Conservation (phyloP, 1,284 basidiomycete species). For the Phellinidium pouzarii region DNA sequence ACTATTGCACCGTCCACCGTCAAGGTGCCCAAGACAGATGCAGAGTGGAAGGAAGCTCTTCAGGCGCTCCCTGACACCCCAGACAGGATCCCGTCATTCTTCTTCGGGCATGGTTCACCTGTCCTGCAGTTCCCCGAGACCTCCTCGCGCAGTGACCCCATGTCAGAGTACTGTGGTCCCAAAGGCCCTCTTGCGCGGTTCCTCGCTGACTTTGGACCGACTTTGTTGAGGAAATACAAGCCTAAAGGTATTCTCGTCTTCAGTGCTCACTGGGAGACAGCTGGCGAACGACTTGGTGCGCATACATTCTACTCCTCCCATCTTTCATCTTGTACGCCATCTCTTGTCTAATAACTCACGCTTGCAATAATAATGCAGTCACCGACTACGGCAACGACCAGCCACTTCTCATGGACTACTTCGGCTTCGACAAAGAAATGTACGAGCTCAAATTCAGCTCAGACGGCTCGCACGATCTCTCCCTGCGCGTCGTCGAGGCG, state of each 20-base stretch:
- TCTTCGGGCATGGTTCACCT: slow-evolving; percentile 68
- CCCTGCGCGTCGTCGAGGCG: slow-evolving; percentile 52
- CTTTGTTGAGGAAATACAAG: slow-evolving; percentile 60
- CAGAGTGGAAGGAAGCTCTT: slow-evolving; percentile 52
- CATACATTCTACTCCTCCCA: slow-evolving; percentile 19
- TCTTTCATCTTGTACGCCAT: neutral
- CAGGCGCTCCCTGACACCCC: slow-evolving; percentile 53
- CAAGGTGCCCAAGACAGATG: slow-evolving; percentile 30
- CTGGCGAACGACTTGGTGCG: slow-evolving; percentile 49
- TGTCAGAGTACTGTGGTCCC: slow-evolving; percentile 38
- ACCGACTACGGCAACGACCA: slow-evolving; percentile 70
- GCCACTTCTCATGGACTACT: slow-evolving; percentile 69
- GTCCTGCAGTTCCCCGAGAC: slow-evolving; percentile 38
- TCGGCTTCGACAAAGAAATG: slow-evolving; percentile 49
- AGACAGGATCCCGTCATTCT: slow-evolving; percentile 63
- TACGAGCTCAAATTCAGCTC: slow-evolving; percentile 66
- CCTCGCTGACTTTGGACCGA: slow-evolving; percentile 61
- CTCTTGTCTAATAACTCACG: neutral
- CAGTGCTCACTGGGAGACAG: slow-evolving; percentile 75
- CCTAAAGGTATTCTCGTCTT: slow-evolving; percentile 73
- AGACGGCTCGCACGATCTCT: slow-evolving; percentile 48
- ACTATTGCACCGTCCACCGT: slow-evolving; percentile 12
- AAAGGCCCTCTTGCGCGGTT: slow-evolving; percentile 54
- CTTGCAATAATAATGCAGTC: no score
- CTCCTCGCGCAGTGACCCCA: slow-evolving; percentile 20